Evolutionary conservation across 495 filamentous ascomycete genomes (phyloP), one percentile per base, ranked within the genome.

Genomic region (Peziza echinospora): DNA sequence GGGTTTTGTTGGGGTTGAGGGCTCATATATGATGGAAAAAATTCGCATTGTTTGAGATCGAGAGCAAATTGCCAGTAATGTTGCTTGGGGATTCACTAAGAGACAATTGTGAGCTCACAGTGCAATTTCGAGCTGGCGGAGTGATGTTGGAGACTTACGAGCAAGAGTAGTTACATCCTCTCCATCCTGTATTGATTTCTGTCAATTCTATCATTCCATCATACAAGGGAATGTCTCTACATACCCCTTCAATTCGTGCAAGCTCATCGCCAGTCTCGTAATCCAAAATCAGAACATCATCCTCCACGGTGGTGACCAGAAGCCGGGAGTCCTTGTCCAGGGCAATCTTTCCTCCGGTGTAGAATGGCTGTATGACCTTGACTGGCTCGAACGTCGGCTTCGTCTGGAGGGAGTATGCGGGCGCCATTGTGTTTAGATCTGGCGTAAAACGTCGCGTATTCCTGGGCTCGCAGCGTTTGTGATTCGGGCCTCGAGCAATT

Each of bases 31-130:
- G 21, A 99, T 69, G 25, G 76, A 60, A 66, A 85, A 94, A 50
- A 93, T 84, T 50, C 80, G 80, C 85, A 94, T 89, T 16, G 83
- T 84, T 53, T 94, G 69, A 2, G 86, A 94, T 30, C 89, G 77
- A 3, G 89, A 96, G 65, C 87, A 94, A 56, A 84, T 65, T 51
- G 93, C 74, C 40, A 93, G 69, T 62, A 93, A 82, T 9, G 83
- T 85, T 11, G 74, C 84, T 34, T 80, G 80, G 2, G 86, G 84
- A 2, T 91, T 86, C 43, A 97, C 78, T 85, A 55, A 21, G 47
- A 37, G 5, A 26, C 50, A 24, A 53, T n/a, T n/a, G n/a, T n/a
- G n/a, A n/a, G n/a, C n/a, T n/a, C n/a, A n/a, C n/a, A n/a, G n/a
- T n/a, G n/a, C n/a, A n/a, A n/a, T n/a, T n/a, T n/a, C n/a, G n/a